A percentile compares a stretch with the other conserved stretches of the same genome.
Conservation (phyloP, 2,329 filamentous ascomycete species). For the Cladosporium oxysporum region DNA sequence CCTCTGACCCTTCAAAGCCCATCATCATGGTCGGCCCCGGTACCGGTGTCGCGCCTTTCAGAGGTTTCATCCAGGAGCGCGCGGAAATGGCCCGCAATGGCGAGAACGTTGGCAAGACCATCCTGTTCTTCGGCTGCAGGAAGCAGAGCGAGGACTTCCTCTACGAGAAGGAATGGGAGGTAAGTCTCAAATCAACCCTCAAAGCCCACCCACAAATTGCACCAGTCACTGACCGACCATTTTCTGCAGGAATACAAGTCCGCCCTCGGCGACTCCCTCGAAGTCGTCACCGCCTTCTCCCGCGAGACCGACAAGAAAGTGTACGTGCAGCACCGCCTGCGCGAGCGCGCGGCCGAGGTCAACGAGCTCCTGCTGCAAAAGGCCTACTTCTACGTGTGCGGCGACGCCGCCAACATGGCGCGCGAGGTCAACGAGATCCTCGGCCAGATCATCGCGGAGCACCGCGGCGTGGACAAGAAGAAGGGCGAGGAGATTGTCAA, state of each 20-base stretch:
- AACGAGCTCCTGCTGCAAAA: conserved; percentile 83
- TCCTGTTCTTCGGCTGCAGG: conserved; percentile 95
- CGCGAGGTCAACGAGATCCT: conserved; percentile 66
- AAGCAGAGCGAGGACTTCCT: conserved; percentile 87
- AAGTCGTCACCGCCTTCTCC: conserved; percentile 93
- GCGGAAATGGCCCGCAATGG: conserved; percentile 79
- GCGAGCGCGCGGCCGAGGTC: conserved; percentile 79
- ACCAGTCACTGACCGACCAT: conserved; percentile 20
- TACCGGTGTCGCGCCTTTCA: conserved; percentile 95
- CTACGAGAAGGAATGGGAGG: conserved; percentile 89
- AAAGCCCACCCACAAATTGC: conserved; percentile 20
- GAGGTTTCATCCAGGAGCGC: conserved; percentile 91
- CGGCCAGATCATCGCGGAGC: conserved; percentile 79
- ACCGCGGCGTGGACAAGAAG: conserved; percentile 76
- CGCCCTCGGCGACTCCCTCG: conserved; percentile 82
- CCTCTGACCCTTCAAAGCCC: conserved; percentile 89
- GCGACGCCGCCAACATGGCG: conserved; percentile 85
- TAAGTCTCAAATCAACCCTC: conserved; percentile 51
- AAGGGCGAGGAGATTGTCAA: conserved; percentile 98
- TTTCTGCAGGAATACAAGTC: conserved; percentile 72
- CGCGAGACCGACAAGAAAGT: conserved; percentile 83
- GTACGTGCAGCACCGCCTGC: conserved; percentile 91
- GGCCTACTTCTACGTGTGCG: conserved; percentile 97
- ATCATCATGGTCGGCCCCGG: conserved; percentile 96
- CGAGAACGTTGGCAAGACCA: conserved; percentile 77